Evolutionary conservation across 2,329 filamentous ascomycete species (phyloP).

Genomic region (Dothideomycetes sp.): DNA sequence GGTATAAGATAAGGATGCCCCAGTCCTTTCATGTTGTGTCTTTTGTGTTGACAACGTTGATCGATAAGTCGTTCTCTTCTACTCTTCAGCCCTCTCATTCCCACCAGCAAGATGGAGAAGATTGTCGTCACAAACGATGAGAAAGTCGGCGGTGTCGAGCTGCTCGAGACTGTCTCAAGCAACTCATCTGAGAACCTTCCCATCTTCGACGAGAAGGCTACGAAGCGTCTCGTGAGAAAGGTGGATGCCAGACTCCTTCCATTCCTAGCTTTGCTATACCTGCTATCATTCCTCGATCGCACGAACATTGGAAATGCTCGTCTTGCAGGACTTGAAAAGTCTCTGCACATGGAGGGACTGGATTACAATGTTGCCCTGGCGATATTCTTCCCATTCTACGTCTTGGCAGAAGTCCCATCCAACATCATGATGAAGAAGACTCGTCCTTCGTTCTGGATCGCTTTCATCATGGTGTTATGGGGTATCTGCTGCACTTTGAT

Average conservation of each 20-base stretch:
- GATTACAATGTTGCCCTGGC: slow-evolving; percentile 66
- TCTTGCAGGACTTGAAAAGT: slow-evolving; percentile 46
- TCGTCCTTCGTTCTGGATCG: slow-evolving; percentile 21
- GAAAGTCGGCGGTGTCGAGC: slow-evolving; percentile 11
- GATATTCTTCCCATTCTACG: slow-evolving; percentile 57
- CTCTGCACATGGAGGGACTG: slow-evolving; percentile 52
- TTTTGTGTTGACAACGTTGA: slow-evolving; percentile 9
- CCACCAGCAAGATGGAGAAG: not conserved
- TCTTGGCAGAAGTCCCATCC: slow-evolving; percentile 19
- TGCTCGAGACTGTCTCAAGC: slow-evolving; percentile 12
- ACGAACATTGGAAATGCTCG: slow-evolving; percentile 45
- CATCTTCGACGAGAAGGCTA: slow-evolving; percentile 14
- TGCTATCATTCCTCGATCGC: slow-evolving; percentile 48
- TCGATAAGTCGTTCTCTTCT: not conserved
- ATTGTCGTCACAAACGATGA: not conserved
- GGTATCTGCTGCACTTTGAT: slow-evolving; percentile 24
- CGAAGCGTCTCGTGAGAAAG: slow-evolving; percentile 36
- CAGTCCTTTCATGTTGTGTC: slow-evolving; percentile 5
- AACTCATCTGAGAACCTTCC: slow-evolving; percentile 1
- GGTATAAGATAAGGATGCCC: slow-evolving; percentile 3
- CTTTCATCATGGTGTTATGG: slow-evolving; percentile 24
- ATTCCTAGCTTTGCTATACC: slow-evolving; percentile 46
- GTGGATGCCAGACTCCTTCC: slow-evolving; percentile 46
- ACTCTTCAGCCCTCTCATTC: not conserved
- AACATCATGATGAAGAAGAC: slow-evolving; percentile 29